Conservation (phyloP, 179 eudicot species). For the Patellifolia procumbens region DNA sequence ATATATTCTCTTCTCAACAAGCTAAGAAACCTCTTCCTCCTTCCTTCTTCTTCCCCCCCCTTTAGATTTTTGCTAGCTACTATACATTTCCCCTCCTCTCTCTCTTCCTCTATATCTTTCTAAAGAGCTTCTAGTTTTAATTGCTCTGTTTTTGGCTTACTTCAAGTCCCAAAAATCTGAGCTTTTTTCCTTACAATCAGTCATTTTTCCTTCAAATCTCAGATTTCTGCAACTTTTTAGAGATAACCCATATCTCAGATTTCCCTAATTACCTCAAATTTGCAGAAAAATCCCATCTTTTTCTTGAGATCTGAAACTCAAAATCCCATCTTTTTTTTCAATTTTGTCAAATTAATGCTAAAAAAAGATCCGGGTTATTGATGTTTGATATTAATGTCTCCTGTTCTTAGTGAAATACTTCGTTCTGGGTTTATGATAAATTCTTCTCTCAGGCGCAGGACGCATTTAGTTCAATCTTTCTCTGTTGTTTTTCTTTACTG, state of each 20-base stretch:
- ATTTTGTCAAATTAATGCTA: neutral
- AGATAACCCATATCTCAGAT: constrained; percentile 22
- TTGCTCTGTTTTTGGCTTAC: constrained; percentile 23
- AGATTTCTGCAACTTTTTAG: neutral
- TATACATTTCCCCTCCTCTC: neutral
- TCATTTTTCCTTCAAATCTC: neutral
- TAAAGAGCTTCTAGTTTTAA: constrained; percentile 12
- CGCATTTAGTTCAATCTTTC: constrained; percentile 81
- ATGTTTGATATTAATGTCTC: constrained; percentile 47
- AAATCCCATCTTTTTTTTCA: constrained; percentile 10
- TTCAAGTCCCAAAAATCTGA: constrained; percentile 11
- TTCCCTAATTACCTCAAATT: neutral
- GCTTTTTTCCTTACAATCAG: neutral
- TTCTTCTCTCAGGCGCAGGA: constrained; percentile 61
- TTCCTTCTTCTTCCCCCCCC: constrained; percentile 17
- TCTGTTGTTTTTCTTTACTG: constrained; percentile 74
- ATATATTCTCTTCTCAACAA: constrained; percentile 34
- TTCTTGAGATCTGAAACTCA: constrained; percentile 19
- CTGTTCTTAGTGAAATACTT: constrained; percentile 62
- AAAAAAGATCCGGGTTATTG: constrained; percentile 12
- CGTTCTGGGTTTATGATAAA: constrained; percentile 64
- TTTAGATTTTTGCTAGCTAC: constrained; percentile 1
- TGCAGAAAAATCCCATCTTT: constrained; percentile 17
- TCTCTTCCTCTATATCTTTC: constrained; percentile 12
- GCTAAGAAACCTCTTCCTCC: constrained; percentile 41